Base-by-base conservation (phyloP, 148 eudicot species). In the Nepenthes gracilis region DNA sequence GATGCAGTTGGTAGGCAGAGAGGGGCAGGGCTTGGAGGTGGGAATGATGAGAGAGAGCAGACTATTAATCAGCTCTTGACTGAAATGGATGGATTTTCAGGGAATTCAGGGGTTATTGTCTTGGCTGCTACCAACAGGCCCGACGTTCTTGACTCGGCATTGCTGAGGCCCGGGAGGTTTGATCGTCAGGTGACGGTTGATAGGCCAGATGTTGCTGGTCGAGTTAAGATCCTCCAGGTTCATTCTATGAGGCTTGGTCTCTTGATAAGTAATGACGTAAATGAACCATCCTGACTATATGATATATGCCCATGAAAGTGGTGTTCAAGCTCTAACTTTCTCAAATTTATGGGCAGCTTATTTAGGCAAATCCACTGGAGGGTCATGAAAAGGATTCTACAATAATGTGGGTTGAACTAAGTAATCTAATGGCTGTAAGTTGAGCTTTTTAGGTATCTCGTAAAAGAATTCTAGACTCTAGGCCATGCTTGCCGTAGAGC, bases 1-100 rank as follows among this genome's bases (percentile, higher is more conserved):
- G 99, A 93, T 74, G 99, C 99, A 1, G 99, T 93, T 49, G 99
- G 99, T 51, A 86, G 99, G 76, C 99, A 93, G 69, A 86, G 99
- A 81, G 99, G 99, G 11, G 99, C 99, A 1, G 99, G 99, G 1
- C 45, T 93, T 12, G 99, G 99, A 4, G 99, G 99, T 64, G 99
- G 99, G 33, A 93, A 93, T 75, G 99, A 93, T 69, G 99, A 93
- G 83, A 89, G 99, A 52, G 99, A 93, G 63, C 99, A 93, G 74
- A 93, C 99, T 36, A 93, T 93, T 69, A 93, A 93, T 75, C 99
- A 93, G 95, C 75, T 93, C 63, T 77, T 93, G 86, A 88, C 99
- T 11, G 99, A 93, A 78, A 89, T 93, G 99, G 99, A 93, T 78
- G 99, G 99, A 0, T 93, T 93, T 49, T 84, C 96, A 1, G 99